Evolutionary conservation across 2,329 filamentous ascomycete genomes (phyloP), one percentile per base, ranked within the genome.

Genomic region (Alternaria novae-zelandiae): DNA sequence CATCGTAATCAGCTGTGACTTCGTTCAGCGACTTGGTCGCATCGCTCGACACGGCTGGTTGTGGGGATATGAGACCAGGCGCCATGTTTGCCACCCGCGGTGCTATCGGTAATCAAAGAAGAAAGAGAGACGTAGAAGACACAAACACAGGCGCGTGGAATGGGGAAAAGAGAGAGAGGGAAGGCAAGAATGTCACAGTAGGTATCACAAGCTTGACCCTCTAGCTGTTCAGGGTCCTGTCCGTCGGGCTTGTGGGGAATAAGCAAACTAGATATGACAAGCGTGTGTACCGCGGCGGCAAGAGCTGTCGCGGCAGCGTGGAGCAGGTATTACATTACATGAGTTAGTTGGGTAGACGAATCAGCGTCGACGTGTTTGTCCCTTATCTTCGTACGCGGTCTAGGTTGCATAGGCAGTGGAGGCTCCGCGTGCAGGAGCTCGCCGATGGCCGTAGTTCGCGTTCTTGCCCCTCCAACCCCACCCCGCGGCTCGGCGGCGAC

Each of bases 1-100:
- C 93, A 74, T 97, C 91, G 80, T 93, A 98, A 50, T 86, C 81
- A 57, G 90, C 89, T 2, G 92, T 96, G 54, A 97, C 81, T 17
- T 88, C 82, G 46, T 85, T 81, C 41, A 92, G 82, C 45, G 84
- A 82, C 43, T 78, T 76, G 54, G 80, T 78, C 61, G 83, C 82
- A 36, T 83, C 78, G 21, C 77, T 70, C 4, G 82, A 78, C 43
- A 84, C 84, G 13, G 84, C 84, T 17, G 84, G 82, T 30, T 68
- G 64, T 28, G 74, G 69, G 20, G 64, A 64, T 54, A 87, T 77
- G 54, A 87, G 80, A 51, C 86, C 86, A 41, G 88, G 87, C 57
- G 87, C 87, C 88, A 90, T 90, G 30, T 21, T 70, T 68, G 58
- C 54, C 53, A 45, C 56, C 21, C 47, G 43, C 26, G 21, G 56